Percentiles rank a stretch among this genome's conserved stretches.
Conservation (phyloP, 1,284 basidiomycete species). For the Gymnopus androsaceus region DNA sequence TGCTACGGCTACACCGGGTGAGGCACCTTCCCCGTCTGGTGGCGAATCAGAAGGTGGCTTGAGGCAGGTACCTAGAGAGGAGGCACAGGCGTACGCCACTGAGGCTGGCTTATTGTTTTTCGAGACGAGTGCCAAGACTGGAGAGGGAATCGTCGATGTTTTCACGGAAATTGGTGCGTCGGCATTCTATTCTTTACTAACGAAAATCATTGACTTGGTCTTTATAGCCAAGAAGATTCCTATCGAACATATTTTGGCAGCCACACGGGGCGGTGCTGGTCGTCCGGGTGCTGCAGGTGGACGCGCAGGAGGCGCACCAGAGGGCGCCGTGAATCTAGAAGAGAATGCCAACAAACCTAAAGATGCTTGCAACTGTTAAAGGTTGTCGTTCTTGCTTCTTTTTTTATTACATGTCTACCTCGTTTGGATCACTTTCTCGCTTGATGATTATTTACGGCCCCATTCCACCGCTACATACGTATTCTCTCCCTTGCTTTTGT, state of each 20-base stretch:
- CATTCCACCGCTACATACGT: background rate
- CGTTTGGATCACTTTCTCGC: slow-evolving; percentile 21
- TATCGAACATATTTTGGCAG: slow-evolving; percentile 87
- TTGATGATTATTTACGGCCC: slow-evolving; percentile 7
- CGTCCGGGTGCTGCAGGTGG: slow-evolving; percentile 61
- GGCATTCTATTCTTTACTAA: background rate
- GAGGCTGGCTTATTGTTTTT: slow-evolving; percentile 95
- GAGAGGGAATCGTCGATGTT: slow-evolving; percentile 93
- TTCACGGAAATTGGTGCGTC: slow-evolving; percentile 95
- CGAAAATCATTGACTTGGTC: background rate
- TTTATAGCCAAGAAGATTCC: slow-evolving; percentile 90
- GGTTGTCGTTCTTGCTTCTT: slow-evolving; percentile 7
- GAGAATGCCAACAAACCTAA: slow-evolving; percentile 68
- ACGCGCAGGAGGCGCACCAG: slow-evolving; percentile 54
- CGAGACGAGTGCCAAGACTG: slow-evolving; percentile 98
- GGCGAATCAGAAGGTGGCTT: slow-evolving; percentile 71
- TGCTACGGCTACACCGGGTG: slow-evolving; percentile 83
- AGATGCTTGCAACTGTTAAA: slow-evolving; percentile 79
- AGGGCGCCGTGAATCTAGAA: slow-evolving; percentile 70
- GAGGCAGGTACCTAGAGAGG: slow-evolving; percentile 88
- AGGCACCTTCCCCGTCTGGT: slow-evolving; percentile 50
- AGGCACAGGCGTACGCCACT: slow-evolving; percentile 94
- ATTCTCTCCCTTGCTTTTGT: slow-evolving; percentile 1
- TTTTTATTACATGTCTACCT: slow-evolving; percentile 18
- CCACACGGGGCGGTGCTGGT: slow-evolving; percentile 63